These are phyloP conservation scores for Tinospora cordifolia DNA, from an alignment of 164 flowering plant species.

Conservation along the genomic window DNA sequence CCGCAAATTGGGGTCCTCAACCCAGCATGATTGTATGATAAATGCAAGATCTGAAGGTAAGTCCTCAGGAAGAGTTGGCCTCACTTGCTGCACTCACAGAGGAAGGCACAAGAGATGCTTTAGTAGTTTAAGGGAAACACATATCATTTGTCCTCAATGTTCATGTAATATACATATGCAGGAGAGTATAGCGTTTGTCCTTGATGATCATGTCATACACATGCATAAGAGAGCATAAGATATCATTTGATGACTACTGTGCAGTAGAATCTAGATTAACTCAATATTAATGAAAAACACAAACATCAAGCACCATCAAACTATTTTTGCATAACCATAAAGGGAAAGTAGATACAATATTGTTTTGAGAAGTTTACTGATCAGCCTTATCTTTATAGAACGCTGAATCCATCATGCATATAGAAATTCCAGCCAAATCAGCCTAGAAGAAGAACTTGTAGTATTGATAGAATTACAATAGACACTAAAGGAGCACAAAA, in stretches of 20 bases:
- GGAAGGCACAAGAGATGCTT: not conserved
- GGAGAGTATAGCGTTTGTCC: not conserved
- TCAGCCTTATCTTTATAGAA: no score
- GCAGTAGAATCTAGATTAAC: not conserved
- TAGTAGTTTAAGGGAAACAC: not conserved
- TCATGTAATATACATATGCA: not conserved
- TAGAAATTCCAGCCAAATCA: no score
- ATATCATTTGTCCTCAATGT: not conserved
- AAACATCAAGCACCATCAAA: no score
- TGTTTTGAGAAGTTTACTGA: no score
- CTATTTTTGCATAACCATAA: no score
- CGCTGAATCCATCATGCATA: no score
- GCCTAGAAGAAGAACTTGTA: no score
- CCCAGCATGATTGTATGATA: constrained; percentile 83
- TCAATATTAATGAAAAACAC: not conserved
- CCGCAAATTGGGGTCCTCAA: constrained; percentile 80
- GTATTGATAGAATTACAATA: no score
- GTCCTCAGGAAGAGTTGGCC: constrained; percentile 68
- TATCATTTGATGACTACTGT: not conserved
- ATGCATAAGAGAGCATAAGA: not conserved
- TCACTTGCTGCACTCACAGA: constrained; percentile 55
- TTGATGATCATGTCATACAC: not conserved
- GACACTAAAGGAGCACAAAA: no score
- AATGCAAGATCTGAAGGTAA: constrained; percentile 64
- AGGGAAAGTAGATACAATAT: no score